Evolutionary conservation across 345 rosid species (phyloP), one percentile per base, ranked within the genome.

Genomic region (Eucalyptus cloeziana): DNA sequence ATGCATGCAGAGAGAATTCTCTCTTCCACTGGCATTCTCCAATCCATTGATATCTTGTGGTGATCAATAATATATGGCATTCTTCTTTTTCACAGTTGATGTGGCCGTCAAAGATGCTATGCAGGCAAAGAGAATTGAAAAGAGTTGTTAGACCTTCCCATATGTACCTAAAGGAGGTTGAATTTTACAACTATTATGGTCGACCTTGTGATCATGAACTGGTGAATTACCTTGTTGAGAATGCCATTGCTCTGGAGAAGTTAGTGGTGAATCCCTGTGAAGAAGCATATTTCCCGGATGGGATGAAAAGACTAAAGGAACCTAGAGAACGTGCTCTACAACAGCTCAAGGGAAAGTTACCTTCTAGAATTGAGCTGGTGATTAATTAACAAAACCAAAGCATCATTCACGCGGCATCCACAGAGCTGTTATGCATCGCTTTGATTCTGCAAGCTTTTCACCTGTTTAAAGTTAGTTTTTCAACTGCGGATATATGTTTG

Each of bases 71-170:
- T 10, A 24, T 22, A 8, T 0, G 6, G 30, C 30, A 56, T 56
- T 56, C 62, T 56, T 56, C 62, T 56, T 56, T 56, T 56, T 56
- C 62, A 56, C 13, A 56, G 6, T 56, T 56, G 62, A 56, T 9
- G 6, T 1, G 6, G 30, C 30, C 62, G 0, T 10, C 13, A 10
- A 0, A 22, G 5, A 22, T 56, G 62, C 62, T 22, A 24, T 56
- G 62, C 6, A 4, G 30, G 30, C 6, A 56, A 1, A 24, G 62
- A 56, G 62, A 56, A 56, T 56, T 56, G 62, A 56, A 56, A 56
- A 56, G 62, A 56, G 30, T 56, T 56, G 62, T 56, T 10, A 56
- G 62, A 56, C 30, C 62, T 56, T 24, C 30, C 30, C 62, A 56
- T 56, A 1, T 24, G 30, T 56, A 56, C 30, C 62, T 56, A 56